Percentiles rank a stretch among this genome's conserved stretches.
Evolutionary conservation across 2,329 filamentous ascomycete genomes (phyloP).

Genomic region (Xylariales sp.): DNA sequence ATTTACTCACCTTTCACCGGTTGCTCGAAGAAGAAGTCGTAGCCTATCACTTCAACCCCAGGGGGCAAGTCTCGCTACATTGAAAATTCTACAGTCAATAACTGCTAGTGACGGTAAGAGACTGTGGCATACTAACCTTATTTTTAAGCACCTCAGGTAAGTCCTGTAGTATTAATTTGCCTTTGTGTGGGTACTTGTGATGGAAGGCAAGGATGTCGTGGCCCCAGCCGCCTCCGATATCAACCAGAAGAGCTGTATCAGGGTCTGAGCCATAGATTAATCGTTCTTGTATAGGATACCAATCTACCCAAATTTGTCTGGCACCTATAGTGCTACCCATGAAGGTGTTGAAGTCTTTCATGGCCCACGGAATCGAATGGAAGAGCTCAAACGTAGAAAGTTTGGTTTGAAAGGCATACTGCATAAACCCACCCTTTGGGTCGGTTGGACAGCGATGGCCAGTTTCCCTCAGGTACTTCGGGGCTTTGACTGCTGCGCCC

Average conservation of each 20-base stretch:
- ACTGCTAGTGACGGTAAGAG: not conserved
- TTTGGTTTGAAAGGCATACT: slow-evolving; percentile 48
- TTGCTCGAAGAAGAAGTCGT: slow-evolving; percentile 53
- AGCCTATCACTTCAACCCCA: slow-evolving; percentile 46
- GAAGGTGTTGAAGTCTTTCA: slow-evolving; percentile 45
- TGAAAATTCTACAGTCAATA: too few relatives aligned
- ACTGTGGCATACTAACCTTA: slow-evolving; percentile 32
- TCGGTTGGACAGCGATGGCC: slow-evolving; percentile 45
- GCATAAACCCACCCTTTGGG: slow-evolving; percentile 45
- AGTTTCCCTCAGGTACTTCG: slow-evolving; percentile 43
- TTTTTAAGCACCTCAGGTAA: slow-evolving; percentile 38
- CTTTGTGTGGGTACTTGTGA: slow-evolving; percentile 41
- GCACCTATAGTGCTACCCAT: slow-evolving; percentile 48
- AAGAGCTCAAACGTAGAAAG: slow-evolving; percentile 42
- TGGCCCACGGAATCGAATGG: slow-evolving; percentile 38
- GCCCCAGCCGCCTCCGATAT: slow-evolving; percentile 48
- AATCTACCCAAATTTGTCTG: slow-evolving; percentile 43
- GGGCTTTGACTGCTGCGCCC: slow-evolving; percentile 41
- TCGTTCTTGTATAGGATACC: slow-evolving; percentile 47
- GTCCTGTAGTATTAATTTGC: slow-evolving; percentile 48
- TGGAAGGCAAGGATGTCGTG: slow-evolving; percentile 48
- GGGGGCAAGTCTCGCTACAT: slow-evolving; percentile 36
- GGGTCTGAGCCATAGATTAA: slow-evolving; percentile 43
- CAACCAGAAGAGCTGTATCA: slow-evolving; percentile 45
- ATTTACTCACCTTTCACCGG: slow-evolving; percentile 49